These are phyloP conservation scores for Hylodesmum podocarpum DNA, from an alignment of 306 rosid species.

Conservation along the genomic window DNA sequence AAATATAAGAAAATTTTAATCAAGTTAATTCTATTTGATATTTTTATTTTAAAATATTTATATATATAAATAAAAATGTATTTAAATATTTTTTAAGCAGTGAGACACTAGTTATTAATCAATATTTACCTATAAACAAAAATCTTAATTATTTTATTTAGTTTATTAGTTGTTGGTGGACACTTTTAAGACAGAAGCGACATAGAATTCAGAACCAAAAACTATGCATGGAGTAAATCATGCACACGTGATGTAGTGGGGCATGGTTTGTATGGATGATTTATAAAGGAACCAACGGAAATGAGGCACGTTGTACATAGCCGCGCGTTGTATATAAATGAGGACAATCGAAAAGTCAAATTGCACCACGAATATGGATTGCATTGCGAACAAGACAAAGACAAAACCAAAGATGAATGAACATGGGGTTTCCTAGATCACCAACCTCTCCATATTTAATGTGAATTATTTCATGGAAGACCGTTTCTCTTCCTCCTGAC, in stretches of 20 bases:
- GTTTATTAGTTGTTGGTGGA: neutral
- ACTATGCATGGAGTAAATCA: conserved; percentile 16
- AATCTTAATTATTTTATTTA: too few species aligned
- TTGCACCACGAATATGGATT: neutral
- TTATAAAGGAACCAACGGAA: neutral
- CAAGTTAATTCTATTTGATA: too few species aligned
- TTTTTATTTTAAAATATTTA: too few species aligned
- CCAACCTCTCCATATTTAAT: conserved; percentile 20
- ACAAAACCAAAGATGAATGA: neutral
- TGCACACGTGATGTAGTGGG: conserved; percentile 33
- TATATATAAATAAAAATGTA: too few species aligned
- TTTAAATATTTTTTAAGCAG: too few species aligned
- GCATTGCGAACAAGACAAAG: neutral
- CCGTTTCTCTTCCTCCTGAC: conserved; percentile 14
- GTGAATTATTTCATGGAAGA: conserved; percentile 31
- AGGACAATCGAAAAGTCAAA: conserved; percentile 18
- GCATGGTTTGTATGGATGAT: neutral
- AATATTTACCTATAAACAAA: too few species aligned
- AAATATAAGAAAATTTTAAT: too few species aligned
- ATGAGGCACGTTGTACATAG: neutral
- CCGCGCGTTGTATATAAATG: neutral
- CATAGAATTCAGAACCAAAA: conserved; percentile 13
- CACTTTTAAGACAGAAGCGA: neutral
- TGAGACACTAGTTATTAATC: too few species aligned
- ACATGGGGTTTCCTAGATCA: conserved; percentile 9